Conservation (phyloP, 129 eudicot species). For the Flaveria ramosissima region DNA sequence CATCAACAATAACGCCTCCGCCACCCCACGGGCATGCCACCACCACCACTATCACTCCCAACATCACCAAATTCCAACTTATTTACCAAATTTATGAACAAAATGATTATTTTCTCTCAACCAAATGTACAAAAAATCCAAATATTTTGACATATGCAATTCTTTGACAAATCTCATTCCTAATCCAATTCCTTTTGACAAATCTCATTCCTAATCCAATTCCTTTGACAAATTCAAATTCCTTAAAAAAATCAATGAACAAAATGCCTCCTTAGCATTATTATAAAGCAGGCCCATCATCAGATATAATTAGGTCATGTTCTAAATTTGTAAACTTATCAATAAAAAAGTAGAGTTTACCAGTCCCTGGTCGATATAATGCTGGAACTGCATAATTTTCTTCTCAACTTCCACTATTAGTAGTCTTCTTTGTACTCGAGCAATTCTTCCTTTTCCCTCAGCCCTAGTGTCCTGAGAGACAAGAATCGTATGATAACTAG, state of each 20-base stretch:
- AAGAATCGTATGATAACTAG: constrained; percentile 7
- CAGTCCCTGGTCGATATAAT: constrained; percentile 66
- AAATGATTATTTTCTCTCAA: background rate
- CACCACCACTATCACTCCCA: background rate
- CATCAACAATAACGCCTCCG: no score
- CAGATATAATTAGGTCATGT: constrained; percentile 8
- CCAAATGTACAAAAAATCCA: background rate
- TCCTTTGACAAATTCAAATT: background rate
- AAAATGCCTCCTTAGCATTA: background rate
- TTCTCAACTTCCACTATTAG: constrained; percentile 85
- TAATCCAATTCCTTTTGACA: background rate
- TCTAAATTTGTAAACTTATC: background rate
- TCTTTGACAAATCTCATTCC: background rate
- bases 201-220: background rate
- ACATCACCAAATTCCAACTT: background rate
- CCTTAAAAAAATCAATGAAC: background rate
- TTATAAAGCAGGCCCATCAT: background rate
- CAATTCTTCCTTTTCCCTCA: constrained; percentile 88
- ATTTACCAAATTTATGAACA: no score
- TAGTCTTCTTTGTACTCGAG: constrained; percentile 87
- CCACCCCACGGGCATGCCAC: background rate
- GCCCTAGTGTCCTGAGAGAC: constrained; percentile 82
- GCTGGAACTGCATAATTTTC: constrained; percentile 69
- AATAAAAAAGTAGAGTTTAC: constrained; percentile 37
- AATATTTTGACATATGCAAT: background rate